Evolutionary conservation across 2,329 filamentous ascomycete genomes (phyloP), one percentile per base, ranked within the genome.

Genomic region (Trichoderma endophyticum): DNA sequence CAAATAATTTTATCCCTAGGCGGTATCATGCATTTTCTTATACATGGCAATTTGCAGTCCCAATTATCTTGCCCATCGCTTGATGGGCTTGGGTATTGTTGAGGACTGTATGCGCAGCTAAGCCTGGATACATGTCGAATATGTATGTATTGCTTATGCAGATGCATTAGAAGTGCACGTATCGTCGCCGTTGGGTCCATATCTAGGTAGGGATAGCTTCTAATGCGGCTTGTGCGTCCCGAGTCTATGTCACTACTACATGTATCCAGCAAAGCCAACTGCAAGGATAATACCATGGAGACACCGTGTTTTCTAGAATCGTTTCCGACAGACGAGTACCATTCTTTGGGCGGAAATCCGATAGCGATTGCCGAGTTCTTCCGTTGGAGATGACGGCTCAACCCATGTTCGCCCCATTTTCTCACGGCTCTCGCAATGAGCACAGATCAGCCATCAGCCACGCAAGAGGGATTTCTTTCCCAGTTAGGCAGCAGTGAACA

Each of bases 391-490:
- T 54, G n/a, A 24, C 21, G 4, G n/a, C 48, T 54, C 48, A 21
- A 0, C n/a, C n/a, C 11, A 2, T 43, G 39, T n/a, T 43, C 39
- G 39, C 39, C 39, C 39, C 1, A 1, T 43, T 43, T 54, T 24
- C 5, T 14, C 48, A 3, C n/a, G 48, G 48, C 48, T 21, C 21
- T 54, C 11, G 14, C 6, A 21, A 8, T 15, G 32, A 59, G 34
- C 64, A 68, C 51, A 59, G 65, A 68, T 68, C 34, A 59, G 51
- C 32, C 39, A 56, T 68, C 34, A 59, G 51, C 32, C 39, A 56
- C 24, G 32, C 21, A 26, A 39, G 0, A 34, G 14, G 14, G 28
- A 12, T 34, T 68, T 48, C 28, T 5, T 60, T 48, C 65, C 65
- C 18, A 68, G 65, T 68, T 68, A 8, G 65, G 65, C n/a, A 34